Conservation (phyloP, 1,284 basidiomycete genomes). For the Lentinula novae-zelandiae region DNA sequence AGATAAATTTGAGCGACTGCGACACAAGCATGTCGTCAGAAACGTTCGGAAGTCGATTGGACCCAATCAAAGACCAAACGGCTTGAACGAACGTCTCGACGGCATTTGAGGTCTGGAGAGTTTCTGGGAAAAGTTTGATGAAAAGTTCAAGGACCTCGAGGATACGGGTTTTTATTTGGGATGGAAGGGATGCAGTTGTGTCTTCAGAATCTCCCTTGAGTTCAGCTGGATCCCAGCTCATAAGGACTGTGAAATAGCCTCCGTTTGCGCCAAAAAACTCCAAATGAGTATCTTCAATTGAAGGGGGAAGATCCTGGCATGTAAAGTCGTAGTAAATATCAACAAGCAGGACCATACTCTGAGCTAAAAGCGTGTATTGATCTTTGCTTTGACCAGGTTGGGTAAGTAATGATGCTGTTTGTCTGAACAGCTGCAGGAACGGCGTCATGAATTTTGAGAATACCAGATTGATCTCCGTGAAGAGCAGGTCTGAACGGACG, state of each 20-base stretch:
- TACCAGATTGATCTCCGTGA: slow-evolving; percentile 91
- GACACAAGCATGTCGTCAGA: slow-evolving; percentile 63
- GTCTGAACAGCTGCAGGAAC: slow-evolving; percentile 81
- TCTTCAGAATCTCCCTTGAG: slow-evolving; percentile 81
- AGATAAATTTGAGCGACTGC: slow-evolving; percentile 91
- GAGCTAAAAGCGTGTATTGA: slow-evolving; percentile 54
- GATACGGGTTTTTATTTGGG: slow-evolving; percentile 86
- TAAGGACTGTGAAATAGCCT: slow-evolving; percentile 77
- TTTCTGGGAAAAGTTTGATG: slow-evolving; percentile 89
- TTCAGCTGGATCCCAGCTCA: slow-evolving; percentile 74
- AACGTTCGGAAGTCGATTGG: not conserved
- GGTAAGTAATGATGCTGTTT: slow-evolving; percentile 51
- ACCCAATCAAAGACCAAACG: slow-evolving; percentile 87
- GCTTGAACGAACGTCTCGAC: slow-evolving; percentile 83
- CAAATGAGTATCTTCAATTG: slow-evolving; percentile 86
- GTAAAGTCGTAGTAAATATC: slow-evolving; percentile 95
- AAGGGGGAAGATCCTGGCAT: slow-evolving; percentile 92
- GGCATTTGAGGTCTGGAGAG: slow-evolving; percentile 65
- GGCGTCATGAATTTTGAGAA: slow-evolving; percentile 80
- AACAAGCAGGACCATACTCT: slow-evolving; percentile 74
- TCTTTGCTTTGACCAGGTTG: slow-evolving; percentile 30
- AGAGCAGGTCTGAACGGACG: slow-evolving; percentile 86
- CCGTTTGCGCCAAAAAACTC: slow-evolving; percentile 72
- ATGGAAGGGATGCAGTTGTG: slow-evolving; percentile 74
- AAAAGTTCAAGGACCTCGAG: slow-evolving; percentile 94